Evolutionary conservation across 345 rosid genomes (phyloP).

Genomic region (Populus euphratica): DNA sequence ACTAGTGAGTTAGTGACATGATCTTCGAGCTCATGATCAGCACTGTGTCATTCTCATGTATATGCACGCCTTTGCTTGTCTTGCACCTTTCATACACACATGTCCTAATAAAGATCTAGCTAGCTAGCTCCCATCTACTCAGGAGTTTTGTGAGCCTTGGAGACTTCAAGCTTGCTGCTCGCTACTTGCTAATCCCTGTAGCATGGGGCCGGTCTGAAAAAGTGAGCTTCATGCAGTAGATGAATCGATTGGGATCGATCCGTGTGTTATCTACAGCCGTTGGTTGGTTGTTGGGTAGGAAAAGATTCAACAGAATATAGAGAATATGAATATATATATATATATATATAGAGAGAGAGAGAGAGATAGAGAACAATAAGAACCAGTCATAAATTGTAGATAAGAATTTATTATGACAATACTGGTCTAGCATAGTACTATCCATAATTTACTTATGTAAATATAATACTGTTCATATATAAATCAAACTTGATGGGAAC

Average conservation of each 20-base stretch:
- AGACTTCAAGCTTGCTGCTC: not conserved
- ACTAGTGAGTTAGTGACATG: not conserved
- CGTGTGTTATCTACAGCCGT: too few relatives aligned
- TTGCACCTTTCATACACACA: slow-evolving; percentile 13
- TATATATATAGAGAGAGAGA: too few relatives aligned
- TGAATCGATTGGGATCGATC: not conserved
- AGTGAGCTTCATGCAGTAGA: not conserved
- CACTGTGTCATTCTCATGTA: slow-evolving; percentile 6
- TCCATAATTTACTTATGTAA: too few relatives aligned
- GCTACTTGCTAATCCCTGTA: too few relatives aligned
- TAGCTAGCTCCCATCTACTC: not conserved
- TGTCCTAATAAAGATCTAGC: not conserved
- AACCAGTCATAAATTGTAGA: not conserved
- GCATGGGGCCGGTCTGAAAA: not conserved
- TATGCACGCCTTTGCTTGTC: slow-evolving; percentile 20
- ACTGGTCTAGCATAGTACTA: not conserved
- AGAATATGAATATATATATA: too few relatives aligned
- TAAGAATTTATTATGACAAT: not conserved
- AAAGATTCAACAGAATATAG: too few relatives aligned
- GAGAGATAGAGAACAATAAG: not conserved
- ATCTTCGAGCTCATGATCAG: not conserved
- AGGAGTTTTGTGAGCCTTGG: not conserved
- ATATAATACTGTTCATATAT: too few relatives aligned
- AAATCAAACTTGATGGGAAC: not conserved
- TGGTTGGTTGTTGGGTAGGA: too few relatives aligned